phyloP scores from a whole-genome alignment of 176 grass and related monocot species.

The Oropetium thomaeum region DNA sequence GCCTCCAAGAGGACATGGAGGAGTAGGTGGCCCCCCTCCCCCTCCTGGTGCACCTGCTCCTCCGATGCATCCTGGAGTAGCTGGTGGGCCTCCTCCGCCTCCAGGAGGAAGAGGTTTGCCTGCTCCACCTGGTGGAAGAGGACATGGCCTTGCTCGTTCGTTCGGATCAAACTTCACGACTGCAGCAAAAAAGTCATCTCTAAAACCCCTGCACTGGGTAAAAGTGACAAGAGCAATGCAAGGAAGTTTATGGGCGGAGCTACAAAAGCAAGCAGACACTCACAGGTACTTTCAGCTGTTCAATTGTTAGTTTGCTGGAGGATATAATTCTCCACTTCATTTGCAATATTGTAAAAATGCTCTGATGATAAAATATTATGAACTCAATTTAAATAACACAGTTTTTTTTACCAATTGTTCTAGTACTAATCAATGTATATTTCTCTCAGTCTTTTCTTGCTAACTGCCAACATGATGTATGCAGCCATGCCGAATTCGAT shows the following conservation, averaged over 20 bases:
- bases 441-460: constrained; percentile 15
- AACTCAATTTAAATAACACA: not conserved
- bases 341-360: not conserved
- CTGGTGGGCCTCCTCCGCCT: constrained; percentile 61
- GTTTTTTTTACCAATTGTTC: constrained; percentile 9
- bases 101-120: constrained; percentile 51
- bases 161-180: constrained; percentile 35
- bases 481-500: constrained; percentile 81
- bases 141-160: constrained; percentile 52
- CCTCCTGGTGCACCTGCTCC: constrained; percentile 48
- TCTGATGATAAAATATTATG: not conserved
- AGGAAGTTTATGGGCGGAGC: constrained; percentile 91
- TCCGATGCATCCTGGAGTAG: constrained; percentile 46
- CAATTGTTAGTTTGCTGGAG: constrained; percentile 12
- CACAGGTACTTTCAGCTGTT: constrained; percentile 55
- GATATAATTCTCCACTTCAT: constrained; percentile 15
- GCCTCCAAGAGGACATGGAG: constrained; percentile 51
- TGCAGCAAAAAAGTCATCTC: constrained; percentile 50
- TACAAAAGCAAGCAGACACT: constrained; percentile 75
- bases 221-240: constrained; percentile 92
- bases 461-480: constrained; percentile 35
- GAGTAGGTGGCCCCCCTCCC: constrained; percentile 10
- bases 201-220: constrained; percentile 93
- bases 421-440: not conserved
- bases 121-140: constrained; percentile 57